Percentiles rank a stretch among this genome's conserved stretches.
These are phyloP conservation scores for Aspergillus neoniger DNA, from an alignment of 2,329 filamentous ascomycete genomes.

Conservation along the genomic window DNA sequence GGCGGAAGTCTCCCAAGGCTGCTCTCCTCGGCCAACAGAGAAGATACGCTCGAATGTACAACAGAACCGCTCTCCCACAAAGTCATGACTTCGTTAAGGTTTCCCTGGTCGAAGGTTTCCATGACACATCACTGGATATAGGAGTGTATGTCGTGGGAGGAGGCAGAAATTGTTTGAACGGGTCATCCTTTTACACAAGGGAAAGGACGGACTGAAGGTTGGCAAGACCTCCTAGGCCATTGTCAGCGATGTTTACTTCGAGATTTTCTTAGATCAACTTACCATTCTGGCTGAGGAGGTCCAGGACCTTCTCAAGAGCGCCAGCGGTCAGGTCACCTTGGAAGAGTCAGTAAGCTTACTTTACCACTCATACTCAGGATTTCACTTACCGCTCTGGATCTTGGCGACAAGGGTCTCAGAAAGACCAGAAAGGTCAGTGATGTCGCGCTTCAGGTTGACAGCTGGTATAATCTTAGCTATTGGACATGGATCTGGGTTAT, in stretches of 20 bases:
- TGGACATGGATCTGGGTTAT: not conserved
- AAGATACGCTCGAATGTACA: constrained; percentile 5
- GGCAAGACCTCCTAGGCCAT: constrained; percentile 10
- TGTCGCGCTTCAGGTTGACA: constrained; percentile 6
- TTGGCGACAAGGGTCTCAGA: constrained; percentile 17
- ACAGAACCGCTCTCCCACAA: constrained; percentile 8
- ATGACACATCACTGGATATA: constrained; percentile 5
- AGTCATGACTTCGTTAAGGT: constrained; percentile 10
- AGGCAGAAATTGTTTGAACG: not conserved
- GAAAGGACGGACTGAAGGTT: constrained; percentile 11
- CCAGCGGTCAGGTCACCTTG: constrained; percentile 15
- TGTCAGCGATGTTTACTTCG: constrained; percentile 2
- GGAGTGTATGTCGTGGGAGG: not conserved
- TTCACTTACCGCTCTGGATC: constrained; percentile 16
- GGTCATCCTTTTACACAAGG: constrained; percentile 2
- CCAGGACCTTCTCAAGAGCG: constrained; percentile 17
- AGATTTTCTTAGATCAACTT: constrained; percentile 4
- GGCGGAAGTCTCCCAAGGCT: not conserved
- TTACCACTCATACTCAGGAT: not conserved
- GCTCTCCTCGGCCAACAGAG: constrained; percentile 8
- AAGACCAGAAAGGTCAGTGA: constrained; percentile 20
- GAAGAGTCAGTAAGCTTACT: not conserved
- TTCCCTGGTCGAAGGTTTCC: constrained; percentile 4
- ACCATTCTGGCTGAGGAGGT: constrained; percentile 12
- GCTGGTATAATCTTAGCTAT: constrained; percentile 10